Evolutionary conservation across 2,329 filamentous ascomycete species (phyloP), one percentile per base, ranked within the genome.

Genomic region (Plectosphaerella cucumerina): DNA sequence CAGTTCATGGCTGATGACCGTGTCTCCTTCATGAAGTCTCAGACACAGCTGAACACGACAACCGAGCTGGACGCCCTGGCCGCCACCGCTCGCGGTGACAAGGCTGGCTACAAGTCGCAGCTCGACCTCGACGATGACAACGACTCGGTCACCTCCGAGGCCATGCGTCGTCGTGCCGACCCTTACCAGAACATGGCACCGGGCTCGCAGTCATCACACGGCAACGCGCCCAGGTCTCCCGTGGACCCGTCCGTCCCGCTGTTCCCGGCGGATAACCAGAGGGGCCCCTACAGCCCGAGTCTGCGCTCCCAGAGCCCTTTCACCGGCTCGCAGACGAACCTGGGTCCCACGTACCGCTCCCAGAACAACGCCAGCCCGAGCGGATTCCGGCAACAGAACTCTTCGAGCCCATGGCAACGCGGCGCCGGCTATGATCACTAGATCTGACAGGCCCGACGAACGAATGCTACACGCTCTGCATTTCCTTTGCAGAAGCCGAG

Each of bases 1-100:
- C 90, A 96, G 70, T 91, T 90, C 62, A 97, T 97, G 92, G 87
- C 88, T 50, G 93, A 97, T 63, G 93, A 97, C 69, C 87, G 93
- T 61, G 90, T 90, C 48, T 97, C 92, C 10, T 97, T 97, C 73
- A 96, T 97, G 84, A 97, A 97, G 76, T 96, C 91, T 14, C 89
- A 94, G 68, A 88, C 88, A 6, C 86, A 93, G 62, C 76, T 96
- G 49, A 82, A 71, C 46, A 72, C 76, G 17, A 89, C 87, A 5
- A 96, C 91, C 9, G 92, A 97, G 71, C 80, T 97, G 47, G 90
- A 97, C 67, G 92, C 92, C 11, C 76, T 96, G 51, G 91, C 89
- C 58, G 89, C 89, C 17, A 96, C 91, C 6, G 92, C 92, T 31
- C 86, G 92, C 63, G 91, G 91, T 52, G 88, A 92, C 60, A 86